phyloP scores from a whole-genome alignment of 2,329 filamentous ascomycete genomes.

The Arthrobotrys pseudoclavata region DNA sequence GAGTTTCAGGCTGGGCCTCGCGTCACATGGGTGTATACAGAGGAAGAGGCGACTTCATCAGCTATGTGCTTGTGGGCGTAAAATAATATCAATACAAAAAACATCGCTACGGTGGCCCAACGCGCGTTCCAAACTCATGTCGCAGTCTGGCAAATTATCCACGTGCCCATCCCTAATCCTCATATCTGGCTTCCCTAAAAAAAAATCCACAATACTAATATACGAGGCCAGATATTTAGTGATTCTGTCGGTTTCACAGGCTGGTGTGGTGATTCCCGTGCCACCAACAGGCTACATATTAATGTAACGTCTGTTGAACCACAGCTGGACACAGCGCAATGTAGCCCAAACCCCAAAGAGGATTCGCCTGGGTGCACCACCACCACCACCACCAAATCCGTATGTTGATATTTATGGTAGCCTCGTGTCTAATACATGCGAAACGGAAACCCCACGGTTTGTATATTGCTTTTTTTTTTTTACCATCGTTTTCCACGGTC shows the following conservation, averaged over 20 bases:
- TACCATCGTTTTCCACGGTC: neutral
- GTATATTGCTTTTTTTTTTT: neutral
- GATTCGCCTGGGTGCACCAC: too few species aligned
- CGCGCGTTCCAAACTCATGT: neutral
- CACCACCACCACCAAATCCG: too few species aligned
- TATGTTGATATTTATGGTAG: too few species aligned
- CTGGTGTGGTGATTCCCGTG: neutral
- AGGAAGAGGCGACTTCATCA: neutral
- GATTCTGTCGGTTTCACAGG: neutral
- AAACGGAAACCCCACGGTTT: neutral
- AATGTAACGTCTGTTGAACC: neutral
- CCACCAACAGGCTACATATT: constrained; percentile 31
- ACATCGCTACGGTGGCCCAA: neutral
- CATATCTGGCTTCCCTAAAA: too few species aligned
- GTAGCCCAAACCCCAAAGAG: neutral
- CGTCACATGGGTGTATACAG: neutral
- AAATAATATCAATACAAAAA: neutral
- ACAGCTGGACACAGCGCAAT: neutral
- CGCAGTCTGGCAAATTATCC: neutral
- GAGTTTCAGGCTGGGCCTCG: neutral
- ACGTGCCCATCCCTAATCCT: neutral
- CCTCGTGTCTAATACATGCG: too few species aligned
- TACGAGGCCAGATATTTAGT: neutral
- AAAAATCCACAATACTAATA: neutral
- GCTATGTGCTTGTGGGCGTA: neutral